phyloP scores from a whole-genome alignment of 2,329 filamentous ascomycete genomes.

The Ceratocystiopsis minuta region DNA sequence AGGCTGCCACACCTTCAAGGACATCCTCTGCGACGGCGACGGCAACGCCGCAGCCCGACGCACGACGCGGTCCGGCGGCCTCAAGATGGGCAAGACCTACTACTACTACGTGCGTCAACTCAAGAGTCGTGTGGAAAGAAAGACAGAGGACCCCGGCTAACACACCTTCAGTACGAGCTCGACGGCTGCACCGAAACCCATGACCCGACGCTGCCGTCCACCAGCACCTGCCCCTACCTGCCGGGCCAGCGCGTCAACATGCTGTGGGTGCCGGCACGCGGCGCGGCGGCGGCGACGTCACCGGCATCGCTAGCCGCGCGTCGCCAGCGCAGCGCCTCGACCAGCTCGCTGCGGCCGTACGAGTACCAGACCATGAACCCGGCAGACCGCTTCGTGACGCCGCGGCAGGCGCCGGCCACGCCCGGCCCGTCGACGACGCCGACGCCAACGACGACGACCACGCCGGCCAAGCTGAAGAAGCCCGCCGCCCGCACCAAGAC shows the following conservation, averaged over 20 bases:
- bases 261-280: conserved; percentile 50
- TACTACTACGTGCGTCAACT: conserved; percentile 78
- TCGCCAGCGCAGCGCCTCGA: conserved; percentile 45
- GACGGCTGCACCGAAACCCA: conserved; percentile 62
- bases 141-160: no score
- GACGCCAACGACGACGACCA: neutral
- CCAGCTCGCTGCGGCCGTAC: conserved; percentile 37
- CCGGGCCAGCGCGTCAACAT: conserved; percentile 80
- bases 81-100: conserved; percentile 86
- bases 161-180: conserved; percentile 50
- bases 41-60: conserved; percentile 23
- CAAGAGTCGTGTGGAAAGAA: neutral
- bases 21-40: conserved; percentile 69
- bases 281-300: no score
- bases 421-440: conserved; percentile 10
- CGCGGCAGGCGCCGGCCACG: conserved; percentile 35
- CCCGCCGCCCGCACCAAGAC: neutral
- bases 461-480: neutral
- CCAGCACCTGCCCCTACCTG: conserved; percentile 65
- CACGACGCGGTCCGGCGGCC: conserved; percentile 51
- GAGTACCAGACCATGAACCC: conserved; percentile 63
- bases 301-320: conserved; percentile 31
- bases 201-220: conserved; percentile 54
- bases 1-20: conserved; percentile 70
- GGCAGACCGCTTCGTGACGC: conserved; percentile 54